Conservation (phyloP, 2,329 filamentous ascomycete species). For the Hypoxylon rubiginosum region DNA sequence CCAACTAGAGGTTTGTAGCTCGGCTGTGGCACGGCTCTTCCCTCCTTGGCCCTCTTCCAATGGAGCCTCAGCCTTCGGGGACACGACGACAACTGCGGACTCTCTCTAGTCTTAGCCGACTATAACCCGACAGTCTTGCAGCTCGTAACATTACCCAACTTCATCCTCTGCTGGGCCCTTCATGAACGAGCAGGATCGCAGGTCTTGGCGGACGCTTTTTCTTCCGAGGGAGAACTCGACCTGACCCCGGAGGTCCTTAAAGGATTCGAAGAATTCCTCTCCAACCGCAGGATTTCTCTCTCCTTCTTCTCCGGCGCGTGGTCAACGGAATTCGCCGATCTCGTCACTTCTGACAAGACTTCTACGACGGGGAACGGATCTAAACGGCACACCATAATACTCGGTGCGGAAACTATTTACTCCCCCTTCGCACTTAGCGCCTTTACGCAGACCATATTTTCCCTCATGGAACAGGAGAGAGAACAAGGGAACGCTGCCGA, state of each 20-base stretch:
- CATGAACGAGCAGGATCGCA: constrained; percentile 56
- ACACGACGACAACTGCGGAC: constrained; percentile 45
- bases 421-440: constrained; percentile 77
- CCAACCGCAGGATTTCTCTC: constrained; percentile 65
- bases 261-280: constrained; percentile 70
- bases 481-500: constrained; percentile 61
- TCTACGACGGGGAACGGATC: constrained; percentile 39
- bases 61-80: constrained; percentile 60
- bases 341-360: constrained; percentile 59
- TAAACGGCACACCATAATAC: constrained; percentile 64
- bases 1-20: constrained; percentile 64
- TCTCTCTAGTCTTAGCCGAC: constrained; percentile 78
- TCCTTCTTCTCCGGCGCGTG: constrained; percentile 82
- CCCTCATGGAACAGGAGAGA: constrained; percentile 58
- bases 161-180: constrained; percentile 77
- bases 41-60: constrained; percentile 78
- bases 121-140: constrained; percentile 84
- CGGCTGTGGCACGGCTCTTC: constrained; percentile 83
- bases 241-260: constrained; percentile 69
- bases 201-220: constrained; percentile 61
- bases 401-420: constrained; percentile 88
- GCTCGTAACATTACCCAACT: constrained; percentile 83
- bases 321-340: constrained; percentile 73
- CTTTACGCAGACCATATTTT: constrained; percentile 76
- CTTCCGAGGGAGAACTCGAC: constrained; percentile 69